These are phyloP conservation scores for Trichoderma pleuroti DNA, from an alignment of 2,329 filamentous ascomycete species.

Conservation along the genomic window DNA sequence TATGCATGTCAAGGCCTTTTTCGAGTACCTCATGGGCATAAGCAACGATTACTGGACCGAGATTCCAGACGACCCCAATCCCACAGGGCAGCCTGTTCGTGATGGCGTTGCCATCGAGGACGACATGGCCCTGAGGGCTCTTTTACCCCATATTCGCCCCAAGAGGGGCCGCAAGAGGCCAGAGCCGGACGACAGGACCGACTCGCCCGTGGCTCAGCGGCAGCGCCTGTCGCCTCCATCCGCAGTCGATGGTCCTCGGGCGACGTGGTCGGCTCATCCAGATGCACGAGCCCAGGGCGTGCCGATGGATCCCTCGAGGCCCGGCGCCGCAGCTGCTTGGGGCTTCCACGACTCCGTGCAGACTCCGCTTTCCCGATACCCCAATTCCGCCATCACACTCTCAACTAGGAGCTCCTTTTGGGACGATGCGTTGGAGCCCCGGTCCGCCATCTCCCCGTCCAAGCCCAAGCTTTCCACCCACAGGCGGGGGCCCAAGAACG, in stretches of 20 bases:
- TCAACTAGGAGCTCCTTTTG: slow-evolving; percentile 51
- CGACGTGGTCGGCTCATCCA: slow-evolving; percentile 44
- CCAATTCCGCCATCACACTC: slow-evolving; percentile 74
- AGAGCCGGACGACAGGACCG: slow-evolving; percentile 54
- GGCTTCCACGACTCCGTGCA: slow-evolving; percentile 50
- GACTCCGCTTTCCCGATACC: slow-evolving; percentile 66
- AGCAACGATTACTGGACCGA: slow-evolving; percentile 76
- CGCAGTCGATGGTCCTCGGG: slow-evolving; percentile 38
- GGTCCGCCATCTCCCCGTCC: slow-evolving; percentile 69
- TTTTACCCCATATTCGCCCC: slow-evolving; percentile 71
- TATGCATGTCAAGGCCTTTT: slow-evolving; percentile 93
- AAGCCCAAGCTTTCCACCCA: slow-evolving; percentile 44
- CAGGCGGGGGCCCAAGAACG: slow-evolving; percentile 75
- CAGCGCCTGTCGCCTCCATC: slow-evolving; percentile 56
- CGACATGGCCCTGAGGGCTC: slow-evolving; percentile 79
- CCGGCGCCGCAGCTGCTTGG: slow-evolving; percentile 24
- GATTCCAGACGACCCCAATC: slow-evolving; percentile 62
- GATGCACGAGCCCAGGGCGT: slow-evolving; percentile 35
- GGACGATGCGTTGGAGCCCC: slow-evolving; percentile 60
- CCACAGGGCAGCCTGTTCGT: slow-evolving; percentile 61
- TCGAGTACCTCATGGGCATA: slow-evolving; percentile 80
- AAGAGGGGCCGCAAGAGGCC: slow-evolving; percentile 61
- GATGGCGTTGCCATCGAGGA: slow-evolving; percentile 84
- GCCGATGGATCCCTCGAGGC: slow-evolving; percentile 36
- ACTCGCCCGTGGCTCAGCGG: slow-evolving; percentile 52